phyloP scores from a whole-genome alignment of 202 grass and related monocot species.

The Thinopyrum obtusiflorum region DNA sequence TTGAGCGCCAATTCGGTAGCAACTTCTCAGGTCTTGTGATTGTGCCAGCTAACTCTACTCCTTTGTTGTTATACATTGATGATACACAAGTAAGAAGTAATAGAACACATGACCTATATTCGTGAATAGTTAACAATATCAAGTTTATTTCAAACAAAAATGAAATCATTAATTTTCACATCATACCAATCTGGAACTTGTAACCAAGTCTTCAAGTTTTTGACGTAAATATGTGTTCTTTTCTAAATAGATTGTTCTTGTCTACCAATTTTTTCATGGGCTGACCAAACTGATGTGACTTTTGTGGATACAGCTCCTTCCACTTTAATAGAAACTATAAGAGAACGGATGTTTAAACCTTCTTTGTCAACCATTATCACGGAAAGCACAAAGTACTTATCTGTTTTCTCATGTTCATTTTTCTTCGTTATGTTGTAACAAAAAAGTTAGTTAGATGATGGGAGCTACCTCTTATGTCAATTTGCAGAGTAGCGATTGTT shows the following conservation, averaged over 20 bases:
- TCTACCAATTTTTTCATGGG: not conserved
- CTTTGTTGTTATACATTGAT: not conserved
- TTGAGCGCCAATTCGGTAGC: conserved; percentile 58
- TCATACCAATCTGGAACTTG: not conserved
- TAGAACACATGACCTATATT: not conserved
- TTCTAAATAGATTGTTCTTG: not conserved
- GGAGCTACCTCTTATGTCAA: conserved; percentile 25
- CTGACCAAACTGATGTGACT: conserved; percentile 15
- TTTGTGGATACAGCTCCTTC: conserved; percentile 63
- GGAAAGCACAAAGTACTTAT: conserved; percentile 74
- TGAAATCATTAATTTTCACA: not conserved
- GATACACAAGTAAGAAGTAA: conserved; percentile 19
- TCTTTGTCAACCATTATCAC: conserved; percentile 77
- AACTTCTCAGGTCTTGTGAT: conserved; percentile 51
- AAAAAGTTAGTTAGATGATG: conserved; percentile 10
- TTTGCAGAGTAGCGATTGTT: conserved; percentile 71
- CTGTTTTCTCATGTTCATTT: conserved; percentile 19
- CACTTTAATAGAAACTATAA: conserved; percentile 68
- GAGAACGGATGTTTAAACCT: conserved; percentile 91
- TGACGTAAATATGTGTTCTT: not conserved
- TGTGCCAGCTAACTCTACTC: conserved; percentile 8
- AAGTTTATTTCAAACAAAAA: not conserved
- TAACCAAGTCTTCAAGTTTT: not conserved
- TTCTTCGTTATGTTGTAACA: conserved; percentile 4
- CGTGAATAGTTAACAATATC: conserved; percentile 7